Conservation (phyloP, 2,329 filamentous ascomycete species). For the Ophiostoma quercus region DNA sequence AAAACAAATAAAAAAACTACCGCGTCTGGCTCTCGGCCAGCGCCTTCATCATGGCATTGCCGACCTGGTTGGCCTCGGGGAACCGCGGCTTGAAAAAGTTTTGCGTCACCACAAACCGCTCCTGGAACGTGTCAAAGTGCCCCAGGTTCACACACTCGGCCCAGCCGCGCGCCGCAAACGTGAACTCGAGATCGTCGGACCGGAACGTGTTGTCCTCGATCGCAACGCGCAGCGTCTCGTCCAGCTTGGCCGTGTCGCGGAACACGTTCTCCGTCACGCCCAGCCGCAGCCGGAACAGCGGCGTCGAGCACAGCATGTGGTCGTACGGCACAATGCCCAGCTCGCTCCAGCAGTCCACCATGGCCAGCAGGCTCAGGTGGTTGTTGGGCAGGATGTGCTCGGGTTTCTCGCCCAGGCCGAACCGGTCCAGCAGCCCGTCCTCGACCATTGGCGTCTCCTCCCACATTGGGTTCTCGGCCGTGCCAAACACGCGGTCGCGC, state of each 20-base stretch:
- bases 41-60: slow-evolving; percentile 95
- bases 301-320: slow-evolving; percentile 99
- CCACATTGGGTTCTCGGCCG: slow-evolving; percentile 59
- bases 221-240: slow-evolving; percentile 79
- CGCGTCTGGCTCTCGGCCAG: slow-evolving; percentile 74
- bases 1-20: slow-evolving; percentile 26
- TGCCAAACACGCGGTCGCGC: slow-evolving; percentile 66
- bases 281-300: slow-evolving; percentile 91
- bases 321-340: slow-evolving; percentile 93
- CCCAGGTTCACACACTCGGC: slow-evolving; percentile 87
- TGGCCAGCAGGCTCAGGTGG: slow-evolving; percentile 86
- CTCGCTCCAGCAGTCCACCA: slow-evolving; percentile 98
- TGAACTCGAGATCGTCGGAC: slow-evolving; percentile 95
- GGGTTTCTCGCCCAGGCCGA: slow-evolving; percentile 67
- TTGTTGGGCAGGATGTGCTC: slow-evolving; percentile 66
- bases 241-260: slow-evolving; percentile 71
- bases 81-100: slow-evolving; percentile 88
- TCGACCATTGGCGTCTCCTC: slow-evolving; percentile 65
- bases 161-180: slow-evolving; percentile 93
- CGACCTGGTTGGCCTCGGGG: slow-evolving; percentile 76
- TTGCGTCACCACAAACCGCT: slow-evolving; percentile 87
- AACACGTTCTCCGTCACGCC: slow-evolving; percentile 97
- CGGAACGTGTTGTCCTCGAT: slow-evolving; percentile 87
- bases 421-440: slow-evolving; percentile 80
- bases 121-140: slow-evolving; percentile 87